Evolutionary conservation across 805 yeast genomes (phyloP), one percentile per base, ranked within the genome.

Genomic region (Lipomyces yamadae): DNA sequence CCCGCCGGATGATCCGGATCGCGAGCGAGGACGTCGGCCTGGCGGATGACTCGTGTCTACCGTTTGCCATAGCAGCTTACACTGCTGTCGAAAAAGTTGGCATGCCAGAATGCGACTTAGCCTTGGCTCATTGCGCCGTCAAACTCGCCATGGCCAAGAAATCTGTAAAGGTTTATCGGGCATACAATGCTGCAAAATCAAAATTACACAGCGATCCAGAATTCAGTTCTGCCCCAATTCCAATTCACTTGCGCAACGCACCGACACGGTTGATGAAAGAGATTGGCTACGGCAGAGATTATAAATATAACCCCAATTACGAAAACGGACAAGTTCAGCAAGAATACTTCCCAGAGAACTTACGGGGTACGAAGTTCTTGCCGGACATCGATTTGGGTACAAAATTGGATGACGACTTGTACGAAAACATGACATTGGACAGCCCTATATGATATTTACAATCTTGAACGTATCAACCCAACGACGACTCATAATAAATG

Each of bases 1-100:
- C 95, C 0, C 81, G 99, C 55, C 80, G 99, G 71, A 90, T 95
- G 96, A 88, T 95, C 3, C 82, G 97, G 3, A 95, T 95, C 29
- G 98, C 99, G 0, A 88, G 95, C 74, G 99, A 95, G 76, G 99
- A 95, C 76, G 81, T 95, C 34, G 99, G 99, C 0, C 78, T 91
- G 1, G 81, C 90, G 2, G 98, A 95, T 76, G 91, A 92, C 61
- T 78, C 89, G 0, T 86, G 96, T 72, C 78, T 95, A 55, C 97
- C 97, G 1, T 88, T 95, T 79, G 95, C 97, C 0, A 83, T 90
- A 2, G 87, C 97, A 0, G 85, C 96, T 0, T 91, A 90, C 76
- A 91, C 91, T 55, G 92, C 98, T 0, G 88, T 91, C 2, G 92
- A 91, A 79, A 90, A 90, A 77, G 84, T 95, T 29, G 99, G 99